phyloP scores from a whole-genome alignment of 31 red algal species.

The Bonnemaisonia californica region DNA sequence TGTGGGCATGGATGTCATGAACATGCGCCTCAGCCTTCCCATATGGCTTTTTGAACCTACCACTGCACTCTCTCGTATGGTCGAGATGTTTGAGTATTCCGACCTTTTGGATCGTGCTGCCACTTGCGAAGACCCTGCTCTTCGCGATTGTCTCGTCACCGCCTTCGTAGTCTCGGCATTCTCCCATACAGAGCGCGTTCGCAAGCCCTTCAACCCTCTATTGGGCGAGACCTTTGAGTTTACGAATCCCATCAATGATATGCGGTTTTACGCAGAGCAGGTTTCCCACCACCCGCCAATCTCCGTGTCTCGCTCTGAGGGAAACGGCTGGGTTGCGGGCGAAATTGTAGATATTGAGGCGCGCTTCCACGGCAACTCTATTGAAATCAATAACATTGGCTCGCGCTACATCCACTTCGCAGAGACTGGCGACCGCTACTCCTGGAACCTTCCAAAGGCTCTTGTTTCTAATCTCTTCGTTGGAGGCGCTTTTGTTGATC shows the following conservation, averaged over 20 bases:
- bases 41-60: slow-evolving; percentile 92
- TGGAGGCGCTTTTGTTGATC: slow-evolving; percentile 84
- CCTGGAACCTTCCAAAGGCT: slow-evolving; percentile 82
- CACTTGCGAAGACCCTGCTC: slow-evolving; percentile 57
- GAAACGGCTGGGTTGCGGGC: slow-evolving; percentile 56
- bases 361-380: slow-evolving; percentile 90
- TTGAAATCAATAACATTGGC: slow-evolving; percentile 81
- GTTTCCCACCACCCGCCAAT: slow-evolving; percentile 96
- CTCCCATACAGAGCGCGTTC: slow-evolving; percentile 79
- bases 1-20: slow-evolving; percentile 78
- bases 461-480: slow-evolving; percentile 89
- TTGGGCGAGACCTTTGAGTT: slow-evolving; percentile 93
- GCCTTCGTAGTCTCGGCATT: slow-evolving; percentile 87
- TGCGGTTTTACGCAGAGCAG: slow-evolving; percentile 86
- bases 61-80: slow-evolving; percentile 88
- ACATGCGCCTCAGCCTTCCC: slow-evolving; percentile 71
- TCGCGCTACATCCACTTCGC: slow-evolving; percentile 71
- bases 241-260: slow-evolving; percentile 48
- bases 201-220: slow-evolving; percentile 96
- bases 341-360: slow-evolving; percentile 77
- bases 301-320: slow-evolving; percentile 53
- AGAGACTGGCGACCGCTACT: slow-evolving; percentile 76
- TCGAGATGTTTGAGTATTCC: slow-evolving; percentile 80
- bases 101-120: slow-evolving; percentile 88
- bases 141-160: slow-evolving; percentile 78